Evolutionary conservation across 345 rosid genomes (phyloP), one percentile per base, ranked within the genome.

Genomic region (Eucalyptus melliodora): DNA sequence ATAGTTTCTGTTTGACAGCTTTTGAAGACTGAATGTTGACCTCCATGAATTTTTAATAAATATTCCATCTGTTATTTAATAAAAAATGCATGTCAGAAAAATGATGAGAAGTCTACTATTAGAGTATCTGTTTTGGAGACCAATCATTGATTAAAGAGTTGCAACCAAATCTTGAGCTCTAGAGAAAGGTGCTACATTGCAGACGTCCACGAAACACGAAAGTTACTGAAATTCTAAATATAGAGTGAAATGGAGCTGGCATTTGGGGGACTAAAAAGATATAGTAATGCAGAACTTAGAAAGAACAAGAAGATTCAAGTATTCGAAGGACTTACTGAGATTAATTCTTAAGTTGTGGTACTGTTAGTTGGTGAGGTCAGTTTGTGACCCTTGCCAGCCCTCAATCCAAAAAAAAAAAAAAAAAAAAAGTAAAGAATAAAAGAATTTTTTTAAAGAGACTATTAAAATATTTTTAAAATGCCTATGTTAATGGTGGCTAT

Each of bases 341-440:
- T 4, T 56, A 8, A 21, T 56, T 23, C 2, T 21, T 56, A 1
- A 56, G 0, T 56, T 23, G 23, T 4, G 5, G 40, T 37, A 37
- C 5, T 56, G 9, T 23, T 53, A 53, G 24, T 2, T 5, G 7
- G 7, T 0, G 6, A 50, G 16, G 51, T 50, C 0, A 0, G 51
- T 0, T 3, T 1, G 21, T 17, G 0, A 51, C 55, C 8, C 55
- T 51, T 51, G 21, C 21, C 1, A 7, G 21, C 1, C 21, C 55
- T 51, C 1, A 6, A 0, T 16, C 37, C 19, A 1, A 16, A 51
- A 51, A 51, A 16, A 16, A 7, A 0, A 47, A 47, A 47, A 12
- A 51, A 51, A 47, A 37, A 4, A 37, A 37, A 37, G 40, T 37
- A 37, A 37, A 37, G 40, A 37, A 37, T 37, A 37, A 37, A 37